A percentile compares a stretch with the other conserved stretches of the same genome.
Conservation (phyloP, 768 basidiomycete species). For the Austroboletus festivus region DNA sequence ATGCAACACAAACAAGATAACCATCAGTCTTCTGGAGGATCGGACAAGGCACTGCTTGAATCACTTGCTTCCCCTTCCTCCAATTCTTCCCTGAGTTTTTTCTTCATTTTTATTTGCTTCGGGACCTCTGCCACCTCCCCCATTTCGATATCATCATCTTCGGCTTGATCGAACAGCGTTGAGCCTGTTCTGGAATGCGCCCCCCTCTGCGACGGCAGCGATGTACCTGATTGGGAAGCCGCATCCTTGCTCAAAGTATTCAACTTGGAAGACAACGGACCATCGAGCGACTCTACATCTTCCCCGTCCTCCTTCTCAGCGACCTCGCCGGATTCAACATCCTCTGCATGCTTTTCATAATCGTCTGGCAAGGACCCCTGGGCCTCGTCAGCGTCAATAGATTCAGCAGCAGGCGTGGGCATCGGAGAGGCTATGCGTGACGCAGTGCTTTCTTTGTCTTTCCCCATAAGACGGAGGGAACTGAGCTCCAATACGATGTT, state of each 20-base stretch:
- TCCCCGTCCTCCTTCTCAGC: constrained; percentile 38
- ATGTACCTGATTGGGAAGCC: constrained; percentile 32
- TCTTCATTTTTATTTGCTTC: constrained; percentile 44
- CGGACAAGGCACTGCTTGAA: constrained; percentile 72
- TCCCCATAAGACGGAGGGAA: constrained; percentile 63
- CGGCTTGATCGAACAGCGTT: constrained; percentile 24
- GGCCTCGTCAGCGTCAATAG: constrained; percentile 24
- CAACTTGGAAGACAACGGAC: constrained; percentile 26
- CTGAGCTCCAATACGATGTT: constrained; percentile 59
- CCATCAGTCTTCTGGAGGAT: constrained; percentile 59
- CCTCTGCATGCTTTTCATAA: constrained; percentile 38
- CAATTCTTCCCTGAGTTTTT: constrained; percentile 63
- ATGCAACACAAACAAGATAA: neutral
- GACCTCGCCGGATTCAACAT: constrained; percentile 42
- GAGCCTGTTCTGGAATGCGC: constrained; percentile 16
- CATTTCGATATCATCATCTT: constrained; percentile 82
- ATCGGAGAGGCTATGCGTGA: constrained; percentile 41
- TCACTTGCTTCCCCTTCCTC: constrained; percentile 89
- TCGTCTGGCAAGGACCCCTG: constrained; percentile 21
- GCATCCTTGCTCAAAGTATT: constrained; percentile 35
- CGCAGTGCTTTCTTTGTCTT: constrained; percentile 51
- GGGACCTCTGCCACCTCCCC: constrained; percentile 82
- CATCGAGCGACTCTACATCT: constrained; percentile 33
- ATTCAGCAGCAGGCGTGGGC: constrained; percentile 50
- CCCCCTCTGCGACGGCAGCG: constrained; percentile 25